These are phyloP conservation scores for Fusarium fujikuroi DNA, from an alignment of 2,329 filamentous ascomycete genomes.

Conservation along the genomic window DNA sequence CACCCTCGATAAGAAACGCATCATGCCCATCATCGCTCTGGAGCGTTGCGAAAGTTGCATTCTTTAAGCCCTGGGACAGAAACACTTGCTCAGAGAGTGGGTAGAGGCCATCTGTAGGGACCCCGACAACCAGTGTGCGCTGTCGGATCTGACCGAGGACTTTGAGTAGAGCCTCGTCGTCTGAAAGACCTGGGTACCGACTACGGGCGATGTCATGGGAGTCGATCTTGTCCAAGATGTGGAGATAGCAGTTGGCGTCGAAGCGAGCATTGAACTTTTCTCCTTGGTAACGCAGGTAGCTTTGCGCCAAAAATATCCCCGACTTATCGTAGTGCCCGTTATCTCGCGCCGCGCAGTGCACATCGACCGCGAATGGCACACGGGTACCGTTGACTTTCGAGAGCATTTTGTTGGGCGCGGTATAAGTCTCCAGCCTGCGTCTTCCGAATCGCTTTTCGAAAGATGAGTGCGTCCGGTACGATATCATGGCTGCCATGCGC, in stretches of 20 bases:
- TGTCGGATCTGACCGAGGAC: background rate
- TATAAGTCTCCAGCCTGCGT: background rate
- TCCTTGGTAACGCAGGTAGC: background rate
- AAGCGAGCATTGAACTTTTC: background rate
- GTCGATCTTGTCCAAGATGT: background rate
- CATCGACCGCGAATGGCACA: background rate
- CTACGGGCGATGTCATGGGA: background rate
- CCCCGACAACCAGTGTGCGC: background rate
- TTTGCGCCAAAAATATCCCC: background rate
- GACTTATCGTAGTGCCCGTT: background rate
- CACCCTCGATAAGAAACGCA: background rate
- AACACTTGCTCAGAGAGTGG: background rate
- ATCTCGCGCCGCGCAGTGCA: background rate
- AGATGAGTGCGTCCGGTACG: background rate
- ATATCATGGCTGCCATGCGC: constrained; percentile 1
- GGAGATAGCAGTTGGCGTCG: background rate
- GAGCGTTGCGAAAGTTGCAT: background rate
- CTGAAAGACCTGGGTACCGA: background rate
- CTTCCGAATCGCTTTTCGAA: background rate
- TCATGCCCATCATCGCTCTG: background rate
- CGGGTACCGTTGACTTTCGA: background rate
- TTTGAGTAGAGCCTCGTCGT: background rate
- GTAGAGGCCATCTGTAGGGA: background rate
- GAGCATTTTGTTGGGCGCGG: background rate
- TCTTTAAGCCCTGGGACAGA: background rate